These are phyloP conservation scores for Triticum monococcum DNA, from an alignment of 176 grass and related monocot species.

Conservation along the genomic window DNA sequence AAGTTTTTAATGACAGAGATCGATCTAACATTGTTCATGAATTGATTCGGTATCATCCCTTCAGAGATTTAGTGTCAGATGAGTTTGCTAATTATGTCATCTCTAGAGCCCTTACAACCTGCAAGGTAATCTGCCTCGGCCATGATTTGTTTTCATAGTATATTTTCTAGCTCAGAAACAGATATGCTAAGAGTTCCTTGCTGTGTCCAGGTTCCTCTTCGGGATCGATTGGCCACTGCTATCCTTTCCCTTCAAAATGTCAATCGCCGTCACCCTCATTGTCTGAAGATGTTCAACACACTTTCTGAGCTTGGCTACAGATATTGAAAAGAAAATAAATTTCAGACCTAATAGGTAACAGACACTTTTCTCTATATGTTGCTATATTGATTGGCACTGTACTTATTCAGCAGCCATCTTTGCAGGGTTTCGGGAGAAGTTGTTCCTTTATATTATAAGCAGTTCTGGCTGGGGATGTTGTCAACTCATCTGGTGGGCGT, in stretches of 20 bases:
- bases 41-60: conserved; percentile 33
- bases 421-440: background rate
- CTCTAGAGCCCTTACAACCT: conserved; percentile 32
- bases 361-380: background rate
- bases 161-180: background rate
- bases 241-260: conserved; percentile 41
- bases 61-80: conserved; percentile 42
- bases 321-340: background rate
- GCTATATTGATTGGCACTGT: background rate
- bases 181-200: background rate
- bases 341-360: conserved; percentile 14
- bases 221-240: conserved; percentile 18
- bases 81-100: conserved; percentile 60
- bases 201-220: conserved; percentile 11
- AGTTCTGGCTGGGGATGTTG: background rate
- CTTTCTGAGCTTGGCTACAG: conserved; percentile 20
- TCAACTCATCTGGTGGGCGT: background rate
- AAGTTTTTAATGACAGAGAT: conserved; percentile 7
- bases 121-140: conserved; percentile 15
- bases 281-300: conserved; percentile 38
- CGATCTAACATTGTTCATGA: conserved; percentile 24
- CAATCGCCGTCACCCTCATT: conserved; percentile 32
- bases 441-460: background rate
- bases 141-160: background rate
- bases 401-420: conserved; percentile 12